Conservation (phyloP, 805 yeast genomes). For the Saccharomycopsis oosterbeekiorum region DNA sequence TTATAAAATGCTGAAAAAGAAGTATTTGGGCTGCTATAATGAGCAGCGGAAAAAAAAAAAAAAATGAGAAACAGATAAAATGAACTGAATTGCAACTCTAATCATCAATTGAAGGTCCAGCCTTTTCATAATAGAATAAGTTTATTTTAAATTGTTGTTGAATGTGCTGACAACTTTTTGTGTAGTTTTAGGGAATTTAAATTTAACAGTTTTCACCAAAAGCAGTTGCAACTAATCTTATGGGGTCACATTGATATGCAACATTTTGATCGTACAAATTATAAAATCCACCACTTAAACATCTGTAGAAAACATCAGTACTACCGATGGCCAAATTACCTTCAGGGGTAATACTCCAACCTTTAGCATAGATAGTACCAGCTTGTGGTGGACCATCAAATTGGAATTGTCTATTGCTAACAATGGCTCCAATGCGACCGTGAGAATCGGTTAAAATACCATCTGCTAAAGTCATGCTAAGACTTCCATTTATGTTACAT, state of each 20-base stretch:
- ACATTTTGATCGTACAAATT: slow-evolving; percentile 51
- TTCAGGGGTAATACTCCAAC: slow-evolving; percentile 46
- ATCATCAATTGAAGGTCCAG: background rate
- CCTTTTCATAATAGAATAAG: background rate
- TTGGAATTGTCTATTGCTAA: slow-evolving; percentile 67
- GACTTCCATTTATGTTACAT: slow-evolving; percentile 35
- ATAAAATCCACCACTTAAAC: slow-evolving; percentile 58
- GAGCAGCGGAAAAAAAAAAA: background rate
- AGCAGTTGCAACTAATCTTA: slow-evolving; percentile 22
- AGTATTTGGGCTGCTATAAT: background rate
- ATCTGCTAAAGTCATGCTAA: slow-evolving; percentile 40
- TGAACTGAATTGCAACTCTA: background rate
- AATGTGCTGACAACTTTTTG: too few relatives aligned
- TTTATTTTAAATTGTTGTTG: too few relatives aligned
- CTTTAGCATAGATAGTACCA: slow-evolving; percentile 52
- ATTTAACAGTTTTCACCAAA: slow-evolving; percentile 3
- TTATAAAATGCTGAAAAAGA: background rate
- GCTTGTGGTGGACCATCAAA: slow-evolving; percentile 74
- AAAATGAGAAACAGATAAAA: background rate
- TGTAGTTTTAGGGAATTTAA: background rate
- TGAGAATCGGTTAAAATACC: slow-evolving; percentile 43
- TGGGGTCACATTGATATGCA: slow-evolving; percentile 47
- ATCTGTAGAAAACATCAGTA: slow-evolving; percentile 49
- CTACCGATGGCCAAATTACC: slow-evolving; percentile 51
- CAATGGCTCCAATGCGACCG: slow-evolving; percentile 63